These are phyloP conservation scores for Penicillium paneum DNA, from an alignment of 2,329 filamentous ascomycete genomes.

Conservation along the genomic window DNA sequence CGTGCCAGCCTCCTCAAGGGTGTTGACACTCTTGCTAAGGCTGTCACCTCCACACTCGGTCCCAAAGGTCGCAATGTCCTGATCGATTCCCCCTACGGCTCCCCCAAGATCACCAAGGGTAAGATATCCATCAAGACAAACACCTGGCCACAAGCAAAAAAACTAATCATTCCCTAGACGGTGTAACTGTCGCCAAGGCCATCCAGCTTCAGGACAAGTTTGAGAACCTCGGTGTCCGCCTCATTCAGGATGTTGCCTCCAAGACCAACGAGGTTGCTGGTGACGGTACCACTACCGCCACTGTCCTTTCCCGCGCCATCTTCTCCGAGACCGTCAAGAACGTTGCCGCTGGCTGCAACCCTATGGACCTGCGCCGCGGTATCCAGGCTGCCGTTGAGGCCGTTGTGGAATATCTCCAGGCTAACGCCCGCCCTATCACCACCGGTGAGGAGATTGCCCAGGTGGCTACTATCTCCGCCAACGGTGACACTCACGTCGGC, in stretches of 20 bases:
- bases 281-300: conserved; percentile 97
- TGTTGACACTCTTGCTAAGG: conserved; percentile 95
- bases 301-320: conserved; percentile 93
- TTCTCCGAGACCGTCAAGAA: conserved; percentile 99
- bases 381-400: conserved; percentile 95
- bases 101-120: conserved; percentile 99
- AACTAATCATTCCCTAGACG: conserved; percentile 54
- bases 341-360: conserved; percentile 98
- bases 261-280: conserved; percentile 99
- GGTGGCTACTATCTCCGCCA: conserved; percentile 96
- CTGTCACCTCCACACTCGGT: conserved; percentile 91
- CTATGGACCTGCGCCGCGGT: conserved; percentile 96
- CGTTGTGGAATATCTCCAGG: conserved; percentile 88
- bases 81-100: conserved; percentile 97
- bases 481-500: conserved; percentile 92
- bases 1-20: conserved; percentile 84
- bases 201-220: conserved; percentile 97
- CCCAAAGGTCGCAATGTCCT: conserved; percentile 98
- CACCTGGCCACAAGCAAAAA: background rate
- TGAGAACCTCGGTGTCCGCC: conserved; percentile 95
- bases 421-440: conserved; percentile 97
- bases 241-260: conserved; percentile 95
- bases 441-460: conserved; percentile 96
- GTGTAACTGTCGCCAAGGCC: conserved; percentile 85
- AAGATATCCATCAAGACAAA: conserved; percentile 33